Conservation (phyloP, 73 alveolate genomes). For the Tetrahymena thermophila region DNA sequence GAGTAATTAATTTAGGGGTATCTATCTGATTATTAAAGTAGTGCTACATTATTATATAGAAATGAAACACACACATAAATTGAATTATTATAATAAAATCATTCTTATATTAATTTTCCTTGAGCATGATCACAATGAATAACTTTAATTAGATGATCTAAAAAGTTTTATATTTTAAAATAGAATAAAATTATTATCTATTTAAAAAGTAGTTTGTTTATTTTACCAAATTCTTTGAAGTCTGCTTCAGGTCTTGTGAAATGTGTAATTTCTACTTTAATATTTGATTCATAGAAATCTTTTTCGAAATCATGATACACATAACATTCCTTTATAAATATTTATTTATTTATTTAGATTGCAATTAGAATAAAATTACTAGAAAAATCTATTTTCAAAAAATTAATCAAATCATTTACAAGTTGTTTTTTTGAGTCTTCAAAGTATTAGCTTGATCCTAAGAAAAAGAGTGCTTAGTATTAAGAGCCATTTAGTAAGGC, state of each 20-base stretch:
- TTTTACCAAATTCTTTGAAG: conserved; percentile 26
- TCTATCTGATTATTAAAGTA: too few species aligned
- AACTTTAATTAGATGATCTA: not conserved
- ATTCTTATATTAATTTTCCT: not conserved
- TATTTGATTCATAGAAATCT: conserved; percentile 19
- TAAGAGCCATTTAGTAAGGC: not conserved
- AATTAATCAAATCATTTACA: not conserved
- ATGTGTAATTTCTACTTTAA: conserved; percentile 18
- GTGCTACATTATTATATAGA: not conserved
- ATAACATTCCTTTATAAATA: not conserved
- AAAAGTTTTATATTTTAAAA: not conserved
- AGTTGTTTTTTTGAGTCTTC: not conserved
- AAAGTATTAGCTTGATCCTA: conserved; percentile 31
- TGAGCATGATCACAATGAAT: not conserved
- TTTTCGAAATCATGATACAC: conserved; percentile 31
- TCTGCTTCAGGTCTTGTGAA: conserved; percentile 37
- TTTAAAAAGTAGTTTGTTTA: not conserved
- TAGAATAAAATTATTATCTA: not conserved
- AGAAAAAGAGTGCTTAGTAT: conserved; percentile 12
- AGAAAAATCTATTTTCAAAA: not conserved
- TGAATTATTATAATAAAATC: not conserved
- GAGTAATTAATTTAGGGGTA: too few species aligned
- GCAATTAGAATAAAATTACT: not conserved
- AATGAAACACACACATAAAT: too few species aligned
- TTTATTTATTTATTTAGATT: too few species aligned